Conservation (phyloP, 2,329 filamentous ascomycete species). For the Aspergillus cejpii region DNA sequence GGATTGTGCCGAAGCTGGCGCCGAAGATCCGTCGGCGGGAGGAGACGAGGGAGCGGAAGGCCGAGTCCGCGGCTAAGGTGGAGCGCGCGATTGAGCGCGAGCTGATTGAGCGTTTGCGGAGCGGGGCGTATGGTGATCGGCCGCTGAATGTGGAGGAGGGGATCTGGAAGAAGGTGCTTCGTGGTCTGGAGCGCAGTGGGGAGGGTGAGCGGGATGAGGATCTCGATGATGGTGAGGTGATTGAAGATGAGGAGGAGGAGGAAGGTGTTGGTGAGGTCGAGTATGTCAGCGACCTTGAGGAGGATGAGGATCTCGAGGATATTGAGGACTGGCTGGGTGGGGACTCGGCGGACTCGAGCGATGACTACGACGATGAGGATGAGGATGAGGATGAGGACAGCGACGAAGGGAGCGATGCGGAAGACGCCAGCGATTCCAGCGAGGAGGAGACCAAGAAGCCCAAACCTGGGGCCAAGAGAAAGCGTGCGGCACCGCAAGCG, state of each 20-base stretch:
- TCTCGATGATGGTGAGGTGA: conserved; percentile 76
- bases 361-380: conserved; percentile 44
- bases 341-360: conserved; percentile 50
- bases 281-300: conserved; percentile 87
- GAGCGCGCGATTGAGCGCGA: conserved; percentile 94
- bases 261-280: conserved; percentile 73
- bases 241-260: conserved; percentile 67
- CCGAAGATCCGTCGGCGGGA: conserved; percentile 80
- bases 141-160: conserved; percentile 91
- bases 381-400: conserved; percentile 49
- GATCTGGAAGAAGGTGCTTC: conserved; percentile 96
- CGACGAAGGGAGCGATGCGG: conserved; percentile 43
- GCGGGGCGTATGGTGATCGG: conserved; percentile 88
- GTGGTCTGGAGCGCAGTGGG: conserved; percentile 79
- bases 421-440: conserved; percentile 16
- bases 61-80: conserved; percentile 79
- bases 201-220: conserved; percentile 79
- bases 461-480: conserved; percentile 50
- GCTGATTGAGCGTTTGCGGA: conserved; percentile 80
- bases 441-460: conserved; percentile 46
- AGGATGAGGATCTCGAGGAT: conserved; percentile 73
- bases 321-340: conserved; percentile 94
- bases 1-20: conserved; percentile 77
- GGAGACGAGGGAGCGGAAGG: conserved; percentile 67
- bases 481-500: conserved; percentile 46